Evolutionary conservation across 2,329 filamentous ascomycete genomes (phyloP), one percentile per base, ranked within the genome.

Genomic region (Hymenoscyphus albidus): DNA sequence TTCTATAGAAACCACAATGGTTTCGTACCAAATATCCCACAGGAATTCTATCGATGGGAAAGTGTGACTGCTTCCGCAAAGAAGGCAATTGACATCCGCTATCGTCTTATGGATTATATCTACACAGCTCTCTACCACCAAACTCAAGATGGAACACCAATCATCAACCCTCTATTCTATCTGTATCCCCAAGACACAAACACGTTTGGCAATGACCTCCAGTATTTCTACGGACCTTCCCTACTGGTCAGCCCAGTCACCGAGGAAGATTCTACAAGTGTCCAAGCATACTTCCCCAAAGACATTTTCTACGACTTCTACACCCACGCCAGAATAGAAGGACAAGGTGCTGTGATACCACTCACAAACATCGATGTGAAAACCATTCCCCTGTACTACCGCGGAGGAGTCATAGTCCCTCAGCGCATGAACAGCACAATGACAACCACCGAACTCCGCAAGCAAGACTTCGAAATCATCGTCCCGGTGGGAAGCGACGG

Each of bases 1-100:
- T 93, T 93, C 79, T 92, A 87, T 78, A 87, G 90, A 66, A 88
- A 92, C 75, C 90, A 93, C 78, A 88, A 89, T 65, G 75, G 81
- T 54, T 83, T 55, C 73, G 59, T 72, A 69, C 78, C 76, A 39
- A 75, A 76, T 3, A 79, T 83, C n/a, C 74, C 80, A 0, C 90
- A 93, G 72, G 90, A 93, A 73, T 89, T 91, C 74, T 94, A 93
- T 76, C 83, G 80, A 57, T 93, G 88, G 87, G 77, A 80, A 0
- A 76, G 79, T 1, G 88, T 91, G 5, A 80, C 88, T 0, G 77
- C 82, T 9, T 87, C 88, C 0, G 89, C 89, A 0, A 83, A 82
- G 63, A 88, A 85, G 65, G 88, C 87, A 18, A 92, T 93, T 70
- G 83, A 83, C 38, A 86, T 87, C 58, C 84, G 91, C n/a, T 93